phyloP scores from a whole-genome alignment of 148 eudicot species.

The Nyssa sinensis region DNA sequence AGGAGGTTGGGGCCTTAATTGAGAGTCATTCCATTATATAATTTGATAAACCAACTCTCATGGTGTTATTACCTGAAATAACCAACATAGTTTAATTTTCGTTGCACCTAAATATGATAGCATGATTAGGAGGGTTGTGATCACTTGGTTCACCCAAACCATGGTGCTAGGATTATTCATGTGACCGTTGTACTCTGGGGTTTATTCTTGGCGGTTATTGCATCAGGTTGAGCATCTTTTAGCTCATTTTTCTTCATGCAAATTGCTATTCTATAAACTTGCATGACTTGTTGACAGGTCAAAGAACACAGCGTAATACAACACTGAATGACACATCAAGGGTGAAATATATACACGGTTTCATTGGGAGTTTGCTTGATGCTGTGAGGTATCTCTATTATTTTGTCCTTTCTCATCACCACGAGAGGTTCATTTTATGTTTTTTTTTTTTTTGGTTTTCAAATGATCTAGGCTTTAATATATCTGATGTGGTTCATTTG shows the following conservation, averaged over 20 bases:
- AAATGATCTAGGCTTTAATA: background rate
- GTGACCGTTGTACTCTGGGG: background rate
- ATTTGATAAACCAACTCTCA: background rate
- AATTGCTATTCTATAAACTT: background rate
- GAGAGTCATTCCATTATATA: no score
- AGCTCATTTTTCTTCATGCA: background rate
- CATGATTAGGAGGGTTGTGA: background rate
- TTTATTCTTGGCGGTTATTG: background rate
- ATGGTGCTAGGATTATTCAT: background rate
- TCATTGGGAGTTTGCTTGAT: conserved; percentile 37
- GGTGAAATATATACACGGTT: conserved; percentile 32
- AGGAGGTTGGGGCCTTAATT: no score
- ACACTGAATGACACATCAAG: conserved; percentile 31
- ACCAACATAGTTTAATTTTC: background rate
- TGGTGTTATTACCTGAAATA: background rate
- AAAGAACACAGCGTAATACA: conserved; percentile 14
- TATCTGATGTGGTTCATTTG: background rate
- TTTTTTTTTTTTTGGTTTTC: background rate
- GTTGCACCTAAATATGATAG: no score
- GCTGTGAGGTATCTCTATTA: conserved; percentile 41
- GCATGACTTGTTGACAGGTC: conserved; percentile 31
- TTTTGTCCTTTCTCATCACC: background rate
- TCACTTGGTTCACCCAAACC: background rate
- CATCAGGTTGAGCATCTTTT: background rate
- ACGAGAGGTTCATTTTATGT: background rate